Base-by-base conservation (phyloP, 805 yeast genomes). In the Sugiyamaella floridensis region DNA sequence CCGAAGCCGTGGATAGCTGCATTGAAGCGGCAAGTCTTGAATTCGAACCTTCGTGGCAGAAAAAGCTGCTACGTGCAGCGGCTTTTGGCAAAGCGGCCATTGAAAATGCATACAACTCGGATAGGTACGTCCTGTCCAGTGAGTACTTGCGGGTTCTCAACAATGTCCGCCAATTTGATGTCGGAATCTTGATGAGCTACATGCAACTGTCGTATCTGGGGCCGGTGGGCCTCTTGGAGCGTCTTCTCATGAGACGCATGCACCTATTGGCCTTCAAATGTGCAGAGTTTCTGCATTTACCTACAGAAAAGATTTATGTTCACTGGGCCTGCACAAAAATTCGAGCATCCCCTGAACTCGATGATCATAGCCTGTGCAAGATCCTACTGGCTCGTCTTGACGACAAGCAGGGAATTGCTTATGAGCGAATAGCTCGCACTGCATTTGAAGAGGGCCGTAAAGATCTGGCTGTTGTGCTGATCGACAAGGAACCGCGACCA, bases 371-470 rank as follows among this genome's bases (percentile, higher is more conserved):
- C 40, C 67, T 92, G 10, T 77, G 81, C 43, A 63, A 72, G 19
- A 60, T 69, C 0, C 72, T 92, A 0, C 63, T 77, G 6, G 68
- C 72, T 8, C 78, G 78, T 51, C 69, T 88, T 14, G 60, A 60
- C 10, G 57, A 64, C 1, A 63, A 69, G 11, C 63, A 68, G 9
- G 74, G 76, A 2, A 76, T 83, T 16, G 74, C 89, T 0, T 82
- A 80, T 55, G 77, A 79, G 5, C 71, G 75, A 26, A 78, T 89
- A 26, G 81, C 88, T 0, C 71, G 74, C 8, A 74, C 79, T 15
- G 93, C 96, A 0, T 79, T 77, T 60, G 83, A 84, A 60, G 97
- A 92, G 67, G 98, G 98, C 1, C 73, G 98, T 26, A 65, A 77
- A 10, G 72, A 75, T 20, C 68, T 93, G 19, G 84, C 96, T 40